Evolutionary conservation across 176 grass and related monocot species (phyloP), one percentile per base, ranked within the genome.

Genomic region (Aegilops speltoides): DNA sequence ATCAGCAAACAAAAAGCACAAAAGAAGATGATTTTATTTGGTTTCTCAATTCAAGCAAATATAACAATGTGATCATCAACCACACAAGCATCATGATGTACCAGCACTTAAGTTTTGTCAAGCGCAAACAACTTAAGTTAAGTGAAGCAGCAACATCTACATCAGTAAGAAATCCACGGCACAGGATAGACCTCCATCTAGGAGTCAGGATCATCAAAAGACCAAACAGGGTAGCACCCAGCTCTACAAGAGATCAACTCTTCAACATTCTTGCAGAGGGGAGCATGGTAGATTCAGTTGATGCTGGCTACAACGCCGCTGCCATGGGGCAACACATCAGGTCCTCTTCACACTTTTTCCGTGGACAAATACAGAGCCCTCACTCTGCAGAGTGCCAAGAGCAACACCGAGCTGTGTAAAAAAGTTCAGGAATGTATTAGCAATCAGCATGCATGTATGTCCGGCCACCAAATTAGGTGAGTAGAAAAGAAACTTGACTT

Each of bases 331-430:
- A 66, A 10, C 62, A 7, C 68, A 82, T 96, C 88, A 99, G 62
- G 91, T 83, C 76, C 94, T 99, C 87, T 90, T 94, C 32, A 99
- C 88, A 56, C 10, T 88, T 33, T 96, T 94, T 85, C 94, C 94
- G 24, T 96, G 94, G 80, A 99, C 77, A 76, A 91, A 19, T 12
- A 94, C 92, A 0, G 88, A 73, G 32, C 94, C 94, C 85, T 99
- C 94, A 7, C 79, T 94, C 84, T 77, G 85, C n/a, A 99, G 73
- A 10, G 97, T 90, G 20, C 88, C 78, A 76, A 99, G 87, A 41
- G 97, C 94, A 87, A 75, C 79, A 8, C 90, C 90, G 59, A 99
- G 75, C 97, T 96, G 84, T 5, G 34, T 46, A 46, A 46, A 46
- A 73, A 65, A 72, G 34, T 25, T 5, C 40, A 78, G 14, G 34